Evolutionary conservation across 2,329 filamentous ascomycete species (phyloP).

Genomic region (Davidsoniella virescens): DNA sequence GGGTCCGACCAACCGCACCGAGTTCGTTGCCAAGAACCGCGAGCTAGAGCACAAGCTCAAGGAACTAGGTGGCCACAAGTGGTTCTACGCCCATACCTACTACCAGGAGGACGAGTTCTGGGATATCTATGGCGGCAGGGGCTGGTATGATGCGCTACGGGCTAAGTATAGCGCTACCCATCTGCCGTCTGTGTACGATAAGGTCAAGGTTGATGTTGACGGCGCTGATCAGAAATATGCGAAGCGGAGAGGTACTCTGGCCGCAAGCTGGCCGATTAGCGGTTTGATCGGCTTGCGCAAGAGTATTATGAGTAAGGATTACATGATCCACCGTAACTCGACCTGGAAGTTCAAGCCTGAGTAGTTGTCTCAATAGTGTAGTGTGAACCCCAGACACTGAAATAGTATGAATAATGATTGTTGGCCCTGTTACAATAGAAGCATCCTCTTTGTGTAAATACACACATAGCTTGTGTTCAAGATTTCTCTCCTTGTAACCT

Average conservation of each 20-base stretch:
- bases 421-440: not conserved
- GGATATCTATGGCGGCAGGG: conserved; percentile 38
- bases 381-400: not conserved
- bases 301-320: conserved; percentile 41
- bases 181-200: conserved; percentile 54
- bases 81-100: conserved; percentile 76
- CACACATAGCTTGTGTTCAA: not conserved
- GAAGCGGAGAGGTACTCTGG: conserved; percentile 27
- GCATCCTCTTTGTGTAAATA: not conserved
- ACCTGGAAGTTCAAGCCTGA: conserved; percentile 35
- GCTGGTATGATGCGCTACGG: conserved; percentile 46
- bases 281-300: conserved; percentile 44
- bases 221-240: conserved; percentile 25
- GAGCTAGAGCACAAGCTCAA: conserved; percentile 52
- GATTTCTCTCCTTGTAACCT: too few species aligned
- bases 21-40: conserved; percentile 56
- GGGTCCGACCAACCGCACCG: conserved; percentile 37
- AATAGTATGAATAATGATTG: not conserved
- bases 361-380: conserved; percentile 1
- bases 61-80: conserved; percentile 63
- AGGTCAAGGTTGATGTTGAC: conserved; percentile 41
- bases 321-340: conserved; percentile 34
- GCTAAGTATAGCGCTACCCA: conserved; percentile 44
- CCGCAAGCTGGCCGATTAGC: conserved; percentile 36
- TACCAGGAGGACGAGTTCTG: conserved; percentile 61